A percentile compares a stretch with the other conserved stretches of the same genome.
These are phyloP conservation scores for Nicotiana knightiana DNA, from an alignment of 257 asterid genomes.

Conservation along the genomic window DNA sequence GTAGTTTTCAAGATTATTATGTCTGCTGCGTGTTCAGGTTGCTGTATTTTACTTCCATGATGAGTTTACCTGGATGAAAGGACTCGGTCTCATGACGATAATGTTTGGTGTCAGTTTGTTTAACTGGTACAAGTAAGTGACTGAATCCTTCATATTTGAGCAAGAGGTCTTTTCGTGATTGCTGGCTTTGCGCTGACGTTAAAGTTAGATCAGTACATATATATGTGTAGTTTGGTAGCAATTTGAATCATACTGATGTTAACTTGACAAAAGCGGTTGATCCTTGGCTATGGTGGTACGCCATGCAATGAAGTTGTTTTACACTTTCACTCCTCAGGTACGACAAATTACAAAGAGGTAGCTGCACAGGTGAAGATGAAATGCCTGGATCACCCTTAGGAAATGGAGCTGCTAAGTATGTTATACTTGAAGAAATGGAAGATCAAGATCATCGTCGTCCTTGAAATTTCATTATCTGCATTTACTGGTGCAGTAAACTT, in stretches of 20 bases:
- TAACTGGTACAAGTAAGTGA: conserved; percentile 99
- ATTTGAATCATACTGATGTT: not conserved
- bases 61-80: conserved; percentile 82
- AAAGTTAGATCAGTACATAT: not conserved
- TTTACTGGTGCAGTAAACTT: not conserved
- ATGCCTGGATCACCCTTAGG: conserved; percentile 18
- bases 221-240: not conserved
- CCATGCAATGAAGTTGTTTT: not conserved
- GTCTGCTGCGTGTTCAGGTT: conserved; percentile 43
- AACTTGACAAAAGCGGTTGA: no score
- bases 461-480: conserved; percentile 17
- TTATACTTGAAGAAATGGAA: conserved; percentile 75
- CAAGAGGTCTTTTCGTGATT: not conserved
- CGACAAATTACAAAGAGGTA: conserved; percentile 58
- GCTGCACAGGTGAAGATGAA: conserved; percentile 24
- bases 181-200: not conserved
- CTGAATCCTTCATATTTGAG: not conserved
- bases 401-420: conserved; percentile 49
- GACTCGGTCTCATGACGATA: conserved; percentile 69
- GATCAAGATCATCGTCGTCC: conserved; percentile 49
- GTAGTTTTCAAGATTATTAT: not conserved
- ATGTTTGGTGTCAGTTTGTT: conserved; percentile 89
- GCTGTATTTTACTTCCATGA: conserved; percentile 96
- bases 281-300: no score
- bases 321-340: conserved; percentile 35